These are phyloP conservation scores for Trichophyton simii DNA, from an alignment of 2,329 filamentous ascomycete species.

Conservation along the genomic window DNA sequence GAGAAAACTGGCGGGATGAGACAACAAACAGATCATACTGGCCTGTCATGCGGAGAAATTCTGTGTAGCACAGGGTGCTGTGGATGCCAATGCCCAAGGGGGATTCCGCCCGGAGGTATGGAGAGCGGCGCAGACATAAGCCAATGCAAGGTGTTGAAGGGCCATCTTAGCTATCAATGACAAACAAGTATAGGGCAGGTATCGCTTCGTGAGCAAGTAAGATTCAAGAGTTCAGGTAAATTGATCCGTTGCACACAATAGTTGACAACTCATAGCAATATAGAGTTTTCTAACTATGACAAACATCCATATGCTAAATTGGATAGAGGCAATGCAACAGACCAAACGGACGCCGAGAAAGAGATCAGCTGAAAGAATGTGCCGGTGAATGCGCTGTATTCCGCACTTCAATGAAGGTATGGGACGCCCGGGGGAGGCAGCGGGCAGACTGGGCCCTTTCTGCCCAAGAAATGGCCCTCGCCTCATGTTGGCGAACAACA, in stretches of 20 bases:
- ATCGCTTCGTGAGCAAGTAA: background rate
- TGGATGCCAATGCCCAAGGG: background rate
- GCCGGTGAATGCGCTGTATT: background rate
- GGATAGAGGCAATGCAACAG: background rate
- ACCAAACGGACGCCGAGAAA: background rate
- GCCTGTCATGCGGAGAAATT: background rate
- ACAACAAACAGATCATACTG: conserved; percentile 2
- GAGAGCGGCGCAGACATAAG: background rate
- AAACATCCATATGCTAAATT: background rate
- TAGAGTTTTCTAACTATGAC: background rate
- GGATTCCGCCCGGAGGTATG: background rate
- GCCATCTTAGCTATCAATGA: background rate
- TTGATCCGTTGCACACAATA: conserved; percentile 1
- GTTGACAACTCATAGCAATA: conserved; percentile 2
- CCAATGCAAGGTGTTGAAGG: background rate
- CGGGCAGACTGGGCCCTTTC: background rate
- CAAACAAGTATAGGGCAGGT: background rate
- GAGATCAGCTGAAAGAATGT: background rate
- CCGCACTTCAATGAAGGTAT: background rate
- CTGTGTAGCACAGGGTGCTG: background rate
- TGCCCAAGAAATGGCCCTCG: background rate
- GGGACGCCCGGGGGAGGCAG: background rate
- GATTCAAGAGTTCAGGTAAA: background rate
- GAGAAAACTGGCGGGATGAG: background rate
- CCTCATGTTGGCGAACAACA: background rate